Base-by-base conservation (phyloP, 2,329 filamentous ascomycete species). In the Domatiomyces catenatus region DNA sequence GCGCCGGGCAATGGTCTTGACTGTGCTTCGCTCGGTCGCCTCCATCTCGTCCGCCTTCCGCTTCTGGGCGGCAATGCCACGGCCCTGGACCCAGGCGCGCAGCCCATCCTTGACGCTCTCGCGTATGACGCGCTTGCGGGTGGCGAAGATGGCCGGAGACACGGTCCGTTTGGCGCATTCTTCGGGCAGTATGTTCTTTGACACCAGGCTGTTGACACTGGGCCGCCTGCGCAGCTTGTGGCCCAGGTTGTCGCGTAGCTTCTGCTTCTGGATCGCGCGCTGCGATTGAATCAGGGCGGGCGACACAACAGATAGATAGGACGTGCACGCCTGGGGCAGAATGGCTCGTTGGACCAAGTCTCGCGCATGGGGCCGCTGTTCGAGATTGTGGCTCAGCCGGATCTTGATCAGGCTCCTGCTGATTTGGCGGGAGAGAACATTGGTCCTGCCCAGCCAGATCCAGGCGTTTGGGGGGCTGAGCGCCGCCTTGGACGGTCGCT, bases 21-120 rank as follows among this genome's bases (percentile, higher is more conserved):
- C 57, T 8, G 51, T 54, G 6, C 32, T 49, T 44, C 49, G 55
- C 46, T 58, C 56, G 4, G 50, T 63, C 67, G 26, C 75, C 20
- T 64, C 64, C 39, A 59, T 54, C 46, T 63, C 63, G 43, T 57
- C 52, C 8, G 56, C 58, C 43, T 65, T 63, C 48, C 60, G 60
- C 58, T 64, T 59, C 53, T 65, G 57, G 50, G 60, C 65, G 61
- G 56, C 53, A n/a, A 59, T 42, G 3, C 51, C 59, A 15, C 58
- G 53, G n/a, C 52, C 67, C 54, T 68, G 81, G 2, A 86, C 72
- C 79, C 81, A 85, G 10, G 73, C 71, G 39, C 81, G 67, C 53
- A 86, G 64, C 15, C 73, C 73, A 59, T 86, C 81, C 62, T 84
- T 85, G 44, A 86, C 70, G 53, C 72, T 71, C 66, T 85, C 80